Evolutionary conservation across 164 flowering plant species (phyloP).

Genomic region (Cinnamomum micranthum): DNA sequence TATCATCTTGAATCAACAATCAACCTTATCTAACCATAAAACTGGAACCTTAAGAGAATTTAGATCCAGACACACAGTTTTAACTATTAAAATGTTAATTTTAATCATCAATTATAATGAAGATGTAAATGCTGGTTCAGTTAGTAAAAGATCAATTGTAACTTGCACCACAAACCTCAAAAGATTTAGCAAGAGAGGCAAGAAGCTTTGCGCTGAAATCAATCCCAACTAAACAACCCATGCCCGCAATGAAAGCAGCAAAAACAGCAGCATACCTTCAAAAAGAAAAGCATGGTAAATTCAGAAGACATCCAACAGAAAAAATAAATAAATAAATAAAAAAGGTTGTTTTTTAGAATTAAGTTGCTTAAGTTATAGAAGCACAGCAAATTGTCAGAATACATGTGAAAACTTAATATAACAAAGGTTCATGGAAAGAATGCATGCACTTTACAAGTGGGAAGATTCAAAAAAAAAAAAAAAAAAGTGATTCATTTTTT

Average conservation of each 20-base stretch:
- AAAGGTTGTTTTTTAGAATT: neutral
- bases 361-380: neutral
- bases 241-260: conserved; percentile 92
- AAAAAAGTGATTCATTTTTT: neutral
- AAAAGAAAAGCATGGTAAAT: conserved; percentile 1
- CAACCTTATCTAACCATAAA: neutral
- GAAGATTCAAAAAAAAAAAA: neutral
- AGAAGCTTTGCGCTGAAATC: conserved; percentile 89
- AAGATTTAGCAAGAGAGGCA: conserved; percentile 68
- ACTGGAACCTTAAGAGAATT: neutral
- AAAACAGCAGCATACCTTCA: conserved; percentile 89
- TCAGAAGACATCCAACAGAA: neutral
- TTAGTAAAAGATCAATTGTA: neutral
- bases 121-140: neutral
- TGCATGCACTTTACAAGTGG: neutral
- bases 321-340: neutral
- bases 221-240: conserved; percentile 75
- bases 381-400: neutral
- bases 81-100: neutral
- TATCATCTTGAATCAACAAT: neutral
- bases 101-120: neutral
- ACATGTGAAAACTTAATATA: neutral
- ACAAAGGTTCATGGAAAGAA: neutral
- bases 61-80: neutral
- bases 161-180: conserved; percentile 53